Evolutionary conservation across 306 rosid species (phyloP).

Genomic region (Quercus rubra): DNA sequence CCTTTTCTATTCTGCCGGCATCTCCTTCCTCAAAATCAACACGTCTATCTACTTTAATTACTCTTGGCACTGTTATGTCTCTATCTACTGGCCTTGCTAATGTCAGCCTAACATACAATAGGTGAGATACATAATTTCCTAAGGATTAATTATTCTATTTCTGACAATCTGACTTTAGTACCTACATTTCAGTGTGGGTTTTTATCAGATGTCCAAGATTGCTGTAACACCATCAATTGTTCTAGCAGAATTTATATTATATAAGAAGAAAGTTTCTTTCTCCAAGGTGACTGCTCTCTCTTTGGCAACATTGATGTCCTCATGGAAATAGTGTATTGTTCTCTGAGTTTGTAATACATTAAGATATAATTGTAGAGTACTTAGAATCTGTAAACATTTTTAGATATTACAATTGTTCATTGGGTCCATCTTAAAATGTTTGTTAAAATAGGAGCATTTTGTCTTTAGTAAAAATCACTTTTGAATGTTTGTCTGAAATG

Average conservation of each 20-base stretch:
- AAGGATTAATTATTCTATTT: constrained; percentile 1
- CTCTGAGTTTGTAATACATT: not conserved
- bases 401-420: not conserved
- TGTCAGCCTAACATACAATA: constrained; percentile 86
- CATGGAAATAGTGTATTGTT: not conserved
- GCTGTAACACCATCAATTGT: constrained; percentile 83
- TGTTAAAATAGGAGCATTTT: not conserved
- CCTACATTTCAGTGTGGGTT: constrained; percentile 70
- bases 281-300: constrained; percentile 43
- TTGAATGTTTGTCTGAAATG: not conserved
- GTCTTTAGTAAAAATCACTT: not conserved
- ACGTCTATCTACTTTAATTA: constrained; percentile 48
- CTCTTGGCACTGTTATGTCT: constrained; percentile 85
- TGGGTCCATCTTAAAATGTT: not conserved
- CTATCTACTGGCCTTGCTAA: constrained; percentile 86
- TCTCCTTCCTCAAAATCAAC: constrained; percentile 67
- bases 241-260: constrained; percentile 64
- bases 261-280: constrained; percentile 63
- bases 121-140: constrained; percentile 38
- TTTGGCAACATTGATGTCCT: not conserved
- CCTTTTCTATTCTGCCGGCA: constrained; percentile 61
- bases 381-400: not conserved
- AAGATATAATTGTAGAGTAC: not conserved
- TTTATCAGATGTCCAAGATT: constrained; percentile 94
- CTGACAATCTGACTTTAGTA: constrained; percentile 23